A percentile compares a stretch with the other conserved stretches of the same genome.
Conservation (phyloP, 352 stramenopile genomes). For the Phytophthora capsici region DNA sequence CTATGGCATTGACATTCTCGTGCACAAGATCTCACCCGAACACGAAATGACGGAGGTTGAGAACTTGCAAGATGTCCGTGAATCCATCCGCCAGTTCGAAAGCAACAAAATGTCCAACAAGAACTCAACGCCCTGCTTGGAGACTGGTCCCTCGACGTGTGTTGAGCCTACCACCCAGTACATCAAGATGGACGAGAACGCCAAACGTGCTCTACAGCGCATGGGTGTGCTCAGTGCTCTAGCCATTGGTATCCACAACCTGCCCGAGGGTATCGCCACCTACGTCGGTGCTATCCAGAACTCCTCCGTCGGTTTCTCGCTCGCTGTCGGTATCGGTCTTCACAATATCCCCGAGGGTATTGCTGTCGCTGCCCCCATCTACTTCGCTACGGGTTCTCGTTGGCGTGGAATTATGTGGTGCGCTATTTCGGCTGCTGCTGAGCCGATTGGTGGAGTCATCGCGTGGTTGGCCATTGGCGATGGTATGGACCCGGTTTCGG, state of each 20-base stretch:
- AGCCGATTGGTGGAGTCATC: slow-evolving; percentile 89
- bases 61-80: slow-evolving; percentile 37
- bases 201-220: slow-evolving; percentile 59
- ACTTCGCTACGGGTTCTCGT: slow-evolving; percentile 94
- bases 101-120: slow-evolving; percentile 20
- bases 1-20: slow-evolving; percentile 51
- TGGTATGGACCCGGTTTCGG: slow-evolving; percentile 38
- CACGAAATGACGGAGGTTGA: slow-evolving; percentile 39
- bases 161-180: slow-evolving; percentile 5
- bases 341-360: slow-evolving; percentile 98
- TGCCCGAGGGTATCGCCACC: slow-evolving; percentile 95
- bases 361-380: slow-evolving; percentile 95
- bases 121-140: slow-evolving; percentile 21
- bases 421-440: slow-evolving; percentile 85
- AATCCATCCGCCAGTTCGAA: slow-evolving; percentile 42
- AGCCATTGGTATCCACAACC: slow-evolving; percentile 95
- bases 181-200: slow-evolving; percentile 42
- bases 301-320: slow-evolving; percentile 88
- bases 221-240: slow-evolving; percentile 94
- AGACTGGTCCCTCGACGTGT: slow-evolving; percentile 23
- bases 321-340: slow-evolving; percentile 95
- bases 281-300: slow-evolving; percentile 93
- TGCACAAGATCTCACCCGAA: slow-evolving; percentile 46
- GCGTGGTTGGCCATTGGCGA: slow-evolving; percentile 88
- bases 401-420: slow-evolving; percentile 95